phyloP scores from a whole-genome alignment of 2,329 filamentous ascomycete species.

The Ceratocystis smalleyi region DNA sequence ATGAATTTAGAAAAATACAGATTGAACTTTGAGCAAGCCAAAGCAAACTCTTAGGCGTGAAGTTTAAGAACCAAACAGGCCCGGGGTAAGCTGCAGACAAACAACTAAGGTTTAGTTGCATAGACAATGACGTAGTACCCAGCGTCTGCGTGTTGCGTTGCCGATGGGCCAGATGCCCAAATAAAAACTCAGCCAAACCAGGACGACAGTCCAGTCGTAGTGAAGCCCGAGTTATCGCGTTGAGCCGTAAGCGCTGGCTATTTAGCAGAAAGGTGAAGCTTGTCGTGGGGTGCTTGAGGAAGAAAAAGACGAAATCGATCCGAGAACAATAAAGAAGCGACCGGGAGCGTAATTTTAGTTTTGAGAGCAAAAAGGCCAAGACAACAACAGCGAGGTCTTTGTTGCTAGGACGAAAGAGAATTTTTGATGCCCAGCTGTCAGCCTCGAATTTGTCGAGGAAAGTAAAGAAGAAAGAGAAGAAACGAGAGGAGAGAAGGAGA shows the following conservation, averaged over 20 bases:
- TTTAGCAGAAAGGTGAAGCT: not conserved
- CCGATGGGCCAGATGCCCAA: not conserved
- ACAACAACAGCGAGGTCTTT: not conserved
- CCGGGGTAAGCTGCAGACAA: not conserved
- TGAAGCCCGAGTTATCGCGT: not conserved
- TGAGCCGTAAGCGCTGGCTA: not conserved
- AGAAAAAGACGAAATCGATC: not conserved
- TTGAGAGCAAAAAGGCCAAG: not conserved
- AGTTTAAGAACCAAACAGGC: not conserved
- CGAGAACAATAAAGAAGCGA: not conserved
- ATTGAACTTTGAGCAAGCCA: not conserved
- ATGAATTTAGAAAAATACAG: not conserved
- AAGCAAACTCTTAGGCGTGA: not conserved
- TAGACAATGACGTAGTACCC: conserved; percentile 3
- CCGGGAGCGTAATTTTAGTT: not conserved
- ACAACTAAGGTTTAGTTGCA: not conserved
- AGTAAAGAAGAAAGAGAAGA: not conserved
- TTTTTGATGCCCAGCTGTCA: not conserved
- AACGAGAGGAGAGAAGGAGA: not conserved
- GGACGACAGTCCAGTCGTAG: not conserved
- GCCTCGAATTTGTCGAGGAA: not conserved
- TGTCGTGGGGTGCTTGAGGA: not conserved
- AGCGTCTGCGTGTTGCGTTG: not conserved
- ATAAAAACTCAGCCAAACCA: not conserved
- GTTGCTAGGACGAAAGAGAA: not conserved